Evolutionary conservation across 257 asterid genomes (phyloP).

Genomic region (Echites panduratus): DNA sequence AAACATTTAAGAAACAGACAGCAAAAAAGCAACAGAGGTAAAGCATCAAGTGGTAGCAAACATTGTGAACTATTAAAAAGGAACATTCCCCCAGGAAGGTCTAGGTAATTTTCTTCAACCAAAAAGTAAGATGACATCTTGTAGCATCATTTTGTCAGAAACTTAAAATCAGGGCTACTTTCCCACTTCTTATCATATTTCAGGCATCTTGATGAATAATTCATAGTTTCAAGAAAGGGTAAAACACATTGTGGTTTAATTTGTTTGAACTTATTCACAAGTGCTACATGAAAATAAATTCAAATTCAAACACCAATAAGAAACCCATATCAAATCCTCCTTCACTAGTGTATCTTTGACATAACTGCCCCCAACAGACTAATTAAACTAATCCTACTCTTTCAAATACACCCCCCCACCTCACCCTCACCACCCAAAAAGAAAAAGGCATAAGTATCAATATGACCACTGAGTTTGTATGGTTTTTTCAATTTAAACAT

Average conservation of each 20-base stretch:
- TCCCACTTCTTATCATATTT: not conserved
- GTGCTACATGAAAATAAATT: not conserved
- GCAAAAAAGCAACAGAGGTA: not conserved
- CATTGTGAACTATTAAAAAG: not conserved
- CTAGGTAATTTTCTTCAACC: not conserved
- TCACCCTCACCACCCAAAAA: too few relatives aligned
- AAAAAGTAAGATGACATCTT: not conserved
- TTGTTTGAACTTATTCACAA: not conserved
- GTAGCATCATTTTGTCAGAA: not conserved
- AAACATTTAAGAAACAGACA: not conserved
- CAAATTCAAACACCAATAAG: too few relatives aligned
- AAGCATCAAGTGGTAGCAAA: not conserved
- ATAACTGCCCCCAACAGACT: too few relatives aligned
- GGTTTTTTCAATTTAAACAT: too few relatives aligned
- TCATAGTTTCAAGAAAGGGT: constrained; percentile 1
- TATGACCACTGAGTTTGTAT: too few relatives aligned
- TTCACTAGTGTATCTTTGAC: too few relatives aligned
- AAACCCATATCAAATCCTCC: too few relatives aligned
- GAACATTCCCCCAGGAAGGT: not conserved
- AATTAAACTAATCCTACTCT: not conserved
- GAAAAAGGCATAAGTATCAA: too few relatives aligned
- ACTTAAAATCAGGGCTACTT: not conserved
- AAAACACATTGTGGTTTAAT: not conserved
- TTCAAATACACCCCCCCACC: too few relatives aligned
- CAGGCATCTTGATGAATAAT: not conserved